Conservation (phyloP, 2,329 filamentous ascomycete genomes). For the Nothophaeocryptopus gaeumannii region DNA sequence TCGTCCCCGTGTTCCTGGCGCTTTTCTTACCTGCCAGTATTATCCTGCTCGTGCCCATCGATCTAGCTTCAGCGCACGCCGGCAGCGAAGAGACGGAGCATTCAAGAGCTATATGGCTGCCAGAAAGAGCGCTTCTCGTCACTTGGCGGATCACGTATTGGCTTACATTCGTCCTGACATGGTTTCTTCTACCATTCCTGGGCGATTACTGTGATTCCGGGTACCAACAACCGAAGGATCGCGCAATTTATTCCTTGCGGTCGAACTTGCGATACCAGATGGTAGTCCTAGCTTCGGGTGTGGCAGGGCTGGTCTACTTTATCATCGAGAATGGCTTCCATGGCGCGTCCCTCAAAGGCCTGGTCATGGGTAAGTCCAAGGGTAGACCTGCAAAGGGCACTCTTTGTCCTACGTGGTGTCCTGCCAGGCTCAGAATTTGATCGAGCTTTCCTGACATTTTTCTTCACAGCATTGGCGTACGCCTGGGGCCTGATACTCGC, state of each 20-base stretch:
- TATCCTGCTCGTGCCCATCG: constrained; percentile 88
- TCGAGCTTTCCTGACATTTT: too few relatives aligned
- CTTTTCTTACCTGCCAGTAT: constrained; percentile 88
- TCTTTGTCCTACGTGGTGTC: too few relatives aligned
- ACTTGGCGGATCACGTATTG: constrained; percentile 96
- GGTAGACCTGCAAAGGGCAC: too few relatives aligned
- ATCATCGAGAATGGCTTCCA: constrained; percentile 73
- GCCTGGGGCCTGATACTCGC: constrained; percentile 88
- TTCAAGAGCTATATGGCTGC: constrained; percentile 81
- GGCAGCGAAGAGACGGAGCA: constrained; percentile 29
- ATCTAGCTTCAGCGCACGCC: constrained; percentile 76
- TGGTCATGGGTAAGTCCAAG: constrained; percentile 62
- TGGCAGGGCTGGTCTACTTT: constrained; percentile 77
- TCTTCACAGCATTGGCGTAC: constrained; percentile 69
- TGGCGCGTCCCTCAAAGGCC: constrained; percentile 70
- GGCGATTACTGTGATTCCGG: constrained; percentile 94
- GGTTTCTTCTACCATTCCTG: constrained; percentile 90
- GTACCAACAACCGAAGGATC: constrained; percentile 79
- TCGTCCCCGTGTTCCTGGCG: constrained; percentile 93
- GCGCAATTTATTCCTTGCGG: constrained; percentile 78
- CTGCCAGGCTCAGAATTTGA: too few relatives aligned
- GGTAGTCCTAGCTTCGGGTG: constrained; percentile 68
- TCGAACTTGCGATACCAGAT: constrained; percentile 86
- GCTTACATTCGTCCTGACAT: constrained; percentile 92
- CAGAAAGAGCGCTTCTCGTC: constrained; percentile 72